Evolutionary conservation across 371 early-diverging fungal species (phyloP), one percentile per base, ranked within the genome.

Genomic region (Nematocida sp.): DNA sequence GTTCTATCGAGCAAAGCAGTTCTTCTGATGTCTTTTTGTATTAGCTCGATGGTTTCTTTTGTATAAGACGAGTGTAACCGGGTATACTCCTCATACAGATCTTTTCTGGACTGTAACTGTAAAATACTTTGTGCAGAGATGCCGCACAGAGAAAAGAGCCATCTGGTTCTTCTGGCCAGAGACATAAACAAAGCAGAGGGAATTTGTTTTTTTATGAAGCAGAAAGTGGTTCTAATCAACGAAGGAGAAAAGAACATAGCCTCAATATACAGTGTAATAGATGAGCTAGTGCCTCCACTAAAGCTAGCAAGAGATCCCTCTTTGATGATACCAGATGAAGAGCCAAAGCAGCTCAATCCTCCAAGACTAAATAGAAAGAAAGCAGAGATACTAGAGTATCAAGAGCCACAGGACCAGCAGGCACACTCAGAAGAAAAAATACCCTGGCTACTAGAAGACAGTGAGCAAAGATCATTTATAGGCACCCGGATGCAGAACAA

Each of bases 361-460:
- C 21, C 27, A 38, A 70, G 49, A 40, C 58, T 70, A 7, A 55
- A 63, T 2, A 65, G 78, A 64, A 81, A 78, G 60, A 83, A 81
- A 55, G 80, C 80, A 31, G 81, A 81, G 51, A 52, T 77, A 15
- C 19, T 83, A 21, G 83, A 81, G 47, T 81, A 81, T 65, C 78
- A 80, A 40, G 47, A 23, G 11, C 77, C 76, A 53, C 78, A 78
- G 43, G 79, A 81, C 63, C 53, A 40, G 53, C 54, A 66, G 57
- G 52, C 80, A 38, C 77, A 77, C 40, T 66, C 75, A 35, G 63
- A 77, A 75, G 81, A 81, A 61, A 60, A 65, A 48, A 54, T 67
- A 27, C 79, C 80, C 5, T 67, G 76, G 41, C 27, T 80, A 23
- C 48, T 83, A 17, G 64, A 63, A 38, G 81, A 81, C 53, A 47